Base-by-base conservation (phyloP, 352 stramenopile species). In the Hyaloperonospora brassicae region DNA sequence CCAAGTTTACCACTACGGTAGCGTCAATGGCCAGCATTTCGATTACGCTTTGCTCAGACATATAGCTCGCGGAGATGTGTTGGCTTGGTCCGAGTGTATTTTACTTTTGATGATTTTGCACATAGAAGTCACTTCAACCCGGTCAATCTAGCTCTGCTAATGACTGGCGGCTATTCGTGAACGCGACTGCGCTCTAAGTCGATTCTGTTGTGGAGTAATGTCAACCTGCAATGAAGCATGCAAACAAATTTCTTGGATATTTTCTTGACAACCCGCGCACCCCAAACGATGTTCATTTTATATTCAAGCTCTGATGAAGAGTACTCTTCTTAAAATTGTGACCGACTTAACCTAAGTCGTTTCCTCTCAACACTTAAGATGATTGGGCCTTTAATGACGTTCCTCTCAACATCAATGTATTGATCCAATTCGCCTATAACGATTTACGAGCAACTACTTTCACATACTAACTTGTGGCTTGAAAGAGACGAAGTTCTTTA, bases 401-500 rank as follows among this genome's bases (percentile, higher is more conserved):
- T 13, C 56, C 39, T 45, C 51, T 59, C 9, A 61, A 58, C 47
- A 53, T 61, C 14, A 66, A 62, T 40, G 36, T n/a, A n/a, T n/a
- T n/a, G 52, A 27, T 17, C 61, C 11, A 57, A 61, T 46, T 0
- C 13, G 23, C 14, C 7, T 12, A 5, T 50, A 0, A 25, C 3
- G n/a, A 55, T 56, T 14, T 48, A 53, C 7, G 24, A 57, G 40
- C 41, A 38, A 36, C 59, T 59, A 46, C 47, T 66, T 30, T 51
- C 7, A 45, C 31, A 5, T 27, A 57, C 25, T 38, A 59, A 11
- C 21, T 61, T 17, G 38, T 62, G 11, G 59, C 48, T 12, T 45
- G 57, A 14, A 65, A 44, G 58, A 57, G 34, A 57, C 58, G 27
- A 61, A 62, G 38, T 62, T 66, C n/a, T 38, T 47, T 22, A 30